A percentile compares a stretch with the other conserved stretches of the same genome.
Evolutionary conservation across 2,329 filamentous ascomycete genomes (phyloP).

Genomic region (Botrytis hyacinthi): DNA sequence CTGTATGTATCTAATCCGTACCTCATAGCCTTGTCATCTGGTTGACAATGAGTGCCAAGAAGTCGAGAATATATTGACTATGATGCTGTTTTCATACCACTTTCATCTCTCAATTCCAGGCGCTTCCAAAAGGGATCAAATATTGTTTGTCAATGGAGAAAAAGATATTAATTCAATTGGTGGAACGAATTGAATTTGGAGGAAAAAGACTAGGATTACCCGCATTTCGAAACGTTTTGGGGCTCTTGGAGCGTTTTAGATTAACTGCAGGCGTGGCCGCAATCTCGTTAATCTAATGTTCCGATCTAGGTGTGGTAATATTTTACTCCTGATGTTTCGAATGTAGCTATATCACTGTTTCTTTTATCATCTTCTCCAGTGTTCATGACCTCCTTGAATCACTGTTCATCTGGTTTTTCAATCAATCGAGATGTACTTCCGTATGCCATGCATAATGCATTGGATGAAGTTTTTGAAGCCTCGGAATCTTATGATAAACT

Average conservation of each 20-base stretch:
- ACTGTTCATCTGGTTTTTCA: background rate
- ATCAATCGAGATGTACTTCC: background rate
- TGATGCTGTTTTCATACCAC: background rate
- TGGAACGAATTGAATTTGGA: background rate
- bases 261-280: background rate
- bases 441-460: background rate
- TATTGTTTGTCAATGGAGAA: background rate
- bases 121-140: background rate
- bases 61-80: slow-evolving; percentile 15
- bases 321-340: background rate
- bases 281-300: background rate
- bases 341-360: background rate
- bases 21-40: background rate
- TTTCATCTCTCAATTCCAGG: slow-evolving; percentile 6
- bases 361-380: background rate
- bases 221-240: background rate
- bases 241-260: background rate
- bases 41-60: slow-evolving; percentile 2
- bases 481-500: background rate
- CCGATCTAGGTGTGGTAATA: background rate
- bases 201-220: background rate
- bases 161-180: background rate
- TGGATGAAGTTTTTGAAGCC: background rate
- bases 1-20: background rate
- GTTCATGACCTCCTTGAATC: background rate